A percentile compares a stretch with the other conserved stretches of the same genome.
Evolutionary conservation across 2,329 filamentous ascomycete genomes (phyloP).

Genomic region (Cryphonectria nitschkei): DNA sequence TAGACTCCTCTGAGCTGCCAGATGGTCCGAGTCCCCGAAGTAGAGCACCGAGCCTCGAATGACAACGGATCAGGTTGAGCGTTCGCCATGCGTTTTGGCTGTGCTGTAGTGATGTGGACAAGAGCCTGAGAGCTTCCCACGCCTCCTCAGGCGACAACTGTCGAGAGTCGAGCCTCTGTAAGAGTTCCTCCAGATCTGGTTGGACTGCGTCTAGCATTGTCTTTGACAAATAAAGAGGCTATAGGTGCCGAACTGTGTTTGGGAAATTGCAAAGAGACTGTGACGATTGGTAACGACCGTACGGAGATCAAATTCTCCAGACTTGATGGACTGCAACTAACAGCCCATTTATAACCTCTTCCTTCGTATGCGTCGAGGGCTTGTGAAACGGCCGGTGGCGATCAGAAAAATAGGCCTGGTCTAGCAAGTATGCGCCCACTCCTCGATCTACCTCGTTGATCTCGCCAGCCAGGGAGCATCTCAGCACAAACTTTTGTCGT

Average conservation of each 20-base stretch:
- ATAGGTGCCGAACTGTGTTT: neutral
- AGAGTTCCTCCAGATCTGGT: neutral
- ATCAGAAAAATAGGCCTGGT: neutral
- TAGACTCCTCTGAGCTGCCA: neutral
- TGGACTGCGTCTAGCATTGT: constrained; percentile 1
- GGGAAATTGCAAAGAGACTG: neutral
- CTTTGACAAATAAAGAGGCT: neutral
- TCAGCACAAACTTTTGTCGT: neutral
- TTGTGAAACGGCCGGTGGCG: neutral
- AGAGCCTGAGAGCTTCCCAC: constrained; percentile 14
- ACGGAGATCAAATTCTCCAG: neutral
- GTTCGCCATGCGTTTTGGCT: constrained; percentile 10
- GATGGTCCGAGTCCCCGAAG: constrained; percentile 14
- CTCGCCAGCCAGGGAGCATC: neutral
- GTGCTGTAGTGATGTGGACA: constrained; percentile 19
- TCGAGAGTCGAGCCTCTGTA: neutral
- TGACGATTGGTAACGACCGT: constrained; percentile 1
- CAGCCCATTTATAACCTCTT: neutral
- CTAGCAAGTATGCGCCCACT: neutral
- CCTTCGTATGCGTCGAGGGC: neutral
- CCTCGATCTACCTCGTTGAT: neutral
- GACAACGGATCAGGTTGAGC: constrained; percentile 23
- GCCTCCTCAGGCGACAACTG: constrained; percentile 17
- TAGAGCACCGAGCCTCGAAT: constrained; percentile 19
- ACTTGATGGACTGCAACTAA: neutral